Evolutionary conservation across 1,139 yeast species (phyloP), one percentile per base, ranked within the genome.

Genomic region (Barnettozyma hawaiiensis): DNA sequence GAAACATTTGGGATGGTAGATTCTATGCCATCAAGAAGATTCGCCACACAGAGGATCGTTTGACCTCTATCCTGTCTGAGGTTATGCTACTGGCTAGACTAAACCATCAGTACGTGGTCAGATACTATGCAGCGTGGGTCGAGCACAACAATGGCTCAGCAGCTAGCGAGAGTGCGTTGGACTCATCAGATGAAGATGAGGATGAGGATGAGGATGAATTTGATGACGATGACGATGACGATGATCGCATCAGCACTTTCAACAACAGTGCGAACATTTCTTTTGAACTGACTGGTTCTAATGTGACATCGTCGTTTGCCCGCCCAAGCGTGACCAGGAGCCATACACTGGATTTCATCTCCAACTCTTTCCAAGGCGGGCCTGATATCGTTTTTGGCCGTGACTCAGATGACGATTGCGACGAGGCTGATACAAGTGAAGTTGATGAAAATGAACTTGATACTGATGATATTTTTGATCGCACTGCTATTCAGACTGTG

Each of bases 81-180:
- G 98, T 94, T 0, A 78, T 90, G 73, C 75, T 95, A 6, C 73
- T 94, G 52, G 96, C 97, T 0, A 71, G 98, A 49, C 69, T 94
- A 41, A 92, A 90, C 55, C 97, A 94, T 61, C 97, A 89, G 59
- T 89, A 87, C 61, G 96, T 94, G 37, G 98, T 94, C 2, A 68
- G 98, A 43, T 94, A 94, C 60, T 92, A 86, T 64, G 95, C 97
- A 2, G 95, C 97, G 0, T 94, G 98, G 99, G 76, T 92, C 3
- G 98, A 92, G 58, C 86, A 82, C 42, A 62, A 58, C n/a, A 55
- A 58, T 35, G 69, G 62, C 27, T 70, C 63, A 7, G 57, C 56
- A 5, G n/a, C n/a, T n/a, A 61, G 53, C 3, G 63, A 57, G 3
- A 61, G 58, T 18, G 64, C 52, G 33, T 38, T 35, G 55, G 50